Base-by-base conservation (phyloP, 345 rosid species). In the Eucalyptus marginata region DNA sequence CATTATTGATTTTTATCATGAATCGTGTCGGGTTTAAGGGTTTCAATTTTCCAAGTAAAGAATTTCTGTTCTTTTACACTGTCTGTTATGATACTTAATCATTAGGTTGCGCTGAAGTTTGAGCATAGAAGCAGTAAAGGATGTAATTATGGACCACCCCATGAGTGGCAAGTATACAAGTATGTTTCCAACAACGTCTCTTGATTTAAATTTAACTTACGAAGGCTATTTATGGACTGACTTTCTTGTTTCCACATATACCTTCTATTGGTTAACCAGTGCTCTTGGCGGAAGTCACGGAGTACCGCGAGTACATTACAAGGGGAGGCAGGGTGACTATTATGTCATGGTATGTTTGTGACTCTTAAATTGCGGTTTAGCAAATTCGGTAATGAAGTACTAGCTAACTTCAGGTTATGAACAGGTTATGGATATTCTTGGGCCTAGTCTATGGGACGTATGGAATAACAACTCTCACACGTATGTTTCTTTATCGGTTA, bases 161-260 rank as follows among this genome's bases (percentile, higher is more conserved):
- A 95, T 56, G 99, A 98, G 96, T 97, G 99, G 99, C 99, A 98
- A 94, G 99, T 98, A 91, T 97, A 98, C 95, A 93, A 90, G 99
- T 98, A 91, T 93, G 99, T 17, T 68, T 62, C 88, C 86, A 83
- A 36, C 49, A 15, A 8, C 66, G 36, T 51, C 66, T 88, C 88
- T 76, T 88, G 79, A 29, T 43, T 86, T 64, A 24, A n/a, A 44
- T 86, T 56, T 51, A 16, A 46, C 50, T 50, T 49, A 14, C 10
- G 3, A 14, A 36, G 64, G 43, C 79, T n/a, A 27, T 86, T 88
- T 87, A 47, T 64, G 36, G 43, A 47, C 66, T 80, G 58, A 36
- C 46, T 47, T 52, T 66, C 66, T 86, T 52, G 22, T 66, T 31
- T 33, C n/a, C 15, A 36, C 49, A 2, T 86, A 33, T n/a, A 13